These are phyloP conservation scores for Thraustotheca clavata DNA, from an alignment of 352 stramenopile genomes.

Conservation along the genomic window DNA sequence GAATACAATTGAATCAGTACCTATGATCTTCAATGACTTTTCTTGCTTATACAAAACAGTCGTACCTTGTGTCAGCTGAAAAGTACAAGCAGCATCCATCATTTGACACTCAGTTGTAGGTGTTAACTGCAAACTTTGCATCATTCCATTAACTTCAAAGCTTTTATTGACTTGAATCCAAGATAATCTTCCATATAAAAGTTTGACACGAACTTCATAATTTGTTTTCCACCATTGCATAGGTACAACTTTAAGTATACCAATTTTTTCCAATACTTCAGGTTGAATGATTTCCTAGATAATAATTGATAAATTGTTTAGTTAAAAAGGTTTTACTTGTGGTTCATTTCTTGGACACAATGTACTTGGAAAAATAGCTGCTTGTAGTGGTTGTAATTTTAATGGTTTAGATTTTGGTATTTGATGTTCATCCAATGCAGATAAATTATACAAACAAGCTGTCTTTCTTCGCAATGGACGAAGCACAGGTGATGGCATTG, in stretches of 20 bases:
- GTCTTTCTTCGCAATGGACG: neutral
- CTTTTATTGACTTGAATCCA: neutral
- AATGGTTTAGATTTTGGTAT: neutral
- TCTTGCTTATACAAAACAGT: no score
- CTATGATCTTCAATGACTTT: no score
- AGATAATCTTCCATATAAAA: neutral
- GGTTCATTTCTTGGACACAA: neutral
- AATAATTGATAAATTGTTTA: no score
- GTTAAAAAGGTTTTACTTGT: neutral
- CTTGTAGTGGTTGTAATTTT: neutral
- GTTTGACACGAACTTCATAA: neutral
- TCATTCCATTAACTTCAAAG: neutral
- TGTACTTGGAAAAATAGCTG: neutral
- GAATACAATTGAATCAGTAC: no score
- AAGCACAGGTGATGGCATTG: neutral
- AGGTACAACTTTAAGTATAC: neutral
- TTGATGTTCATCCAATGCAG: neutral
- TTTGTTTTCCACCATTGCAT: neutral
- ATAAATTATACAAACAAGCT: neutral
- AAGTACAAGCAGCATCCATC: neutral
- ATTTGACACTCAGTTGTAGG: neutral
- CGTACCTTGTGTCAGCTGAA: constrained; percentile 1
- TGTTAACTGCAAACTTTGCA: neutral
- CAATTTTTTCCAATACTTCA: neutral
- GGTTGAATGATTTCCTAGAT: no score